phyloP scores from a whole-genome alignment of 345 rosid species.

The Corymbia maculata region DNA sequence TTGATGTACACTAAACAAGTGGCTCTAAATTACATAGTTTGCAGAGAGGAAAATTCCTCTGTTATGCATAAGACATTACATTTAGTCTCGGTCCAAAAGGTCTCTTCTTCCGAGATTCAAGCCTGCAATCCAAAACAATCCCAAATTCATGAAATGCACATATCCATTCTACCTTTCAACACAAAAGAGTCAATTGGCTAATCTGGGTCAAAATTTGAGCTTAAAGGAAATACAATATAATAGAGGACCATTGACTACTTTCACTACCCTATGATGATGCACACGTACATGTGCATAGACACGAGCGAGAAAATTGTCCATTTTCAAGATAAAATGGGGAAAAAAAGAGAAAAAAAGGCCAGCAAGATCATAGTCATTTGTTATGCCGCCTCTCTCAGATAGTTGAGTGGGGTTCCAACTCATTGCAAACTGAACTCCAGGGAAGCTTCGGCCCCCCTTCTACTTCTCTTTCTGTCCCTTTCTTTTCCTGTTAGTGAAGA shows the following conservation, averaged over 20 bases:
- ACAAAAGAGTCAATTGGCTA: not conserved
- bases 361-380: not conserved
- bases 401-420: not conserved
- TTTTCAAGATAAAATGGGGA: not conserved
- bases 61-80: constrained; percentile 25
- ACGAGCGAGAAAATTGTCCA: not conserved
- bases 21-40: not conserved
- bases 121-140: constrained; percentile 32
- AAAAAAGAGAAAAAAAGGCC: not conserved
- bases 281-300: not conserved
- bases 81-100: constrained; percentile 84
- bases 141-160: not conserved
- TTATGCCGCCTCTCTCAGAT: not conserved
- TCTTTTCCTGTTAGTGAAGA: not conserved
- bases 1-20: not conserved
- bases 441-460: not conserved
- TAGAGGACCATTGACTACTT: not conserved
- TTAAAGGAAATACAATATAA: not conserved
- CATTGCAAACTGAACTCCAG: not conserved
- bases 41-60: not conserved
- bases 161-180: not conserved
- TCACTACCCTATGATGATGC: not conserved
- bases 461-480: not conserved
- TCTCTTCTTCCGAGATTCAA: constrained; percentile 75
- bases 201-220: not conserved